Conservation (phyloP, 2,329 filamentous ascomycete genomes). For the Claviceps monticola region DNA sequence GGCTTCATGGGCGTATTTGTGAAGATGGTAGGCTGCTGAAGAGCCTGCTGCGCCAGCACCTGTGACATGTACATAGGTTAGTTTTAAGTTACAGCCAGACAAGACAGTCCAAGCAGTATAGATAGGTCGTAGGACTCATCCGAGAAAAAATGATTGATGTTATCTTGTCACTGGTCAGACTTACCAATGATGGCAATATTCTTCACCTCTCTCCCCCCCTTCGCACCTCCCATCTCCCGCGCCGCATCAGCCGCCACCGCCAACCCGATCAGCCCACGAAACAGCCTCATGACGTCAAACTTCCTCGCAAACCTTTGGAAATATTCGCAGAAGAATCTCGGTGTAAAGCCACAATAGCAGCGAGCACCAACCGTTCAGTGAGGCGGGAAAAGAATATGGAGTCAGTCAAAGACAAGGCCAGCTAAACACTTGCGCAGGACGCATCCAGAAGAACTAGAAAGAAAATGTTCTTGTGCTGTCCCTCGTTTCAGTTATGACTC, state of each 20-base stretch:
- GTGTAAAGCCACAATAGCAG: too few species aligned
- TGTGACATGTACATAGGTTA: conserved; percentile 20
- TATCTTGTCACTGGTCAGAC: conserved; percentile 1
- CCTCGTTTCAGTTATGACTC: too few species aligned
- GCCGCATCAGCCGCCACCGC: conserved; percentile 8
- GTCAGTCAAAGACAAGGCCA: too few species aligned
- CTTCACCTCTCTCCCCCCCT: conserved; percentile 11
- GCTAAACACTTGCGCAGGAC: too few species aligned
- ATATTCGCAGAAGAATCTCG: too few species aligned
- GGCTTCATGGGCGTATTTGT: conserved; percentile 51
- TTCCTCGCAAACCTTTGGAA: background rate
- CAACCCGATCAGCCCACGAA: conserved; percentile 5
- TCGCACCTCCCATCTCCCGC: conserved; percentile 4
- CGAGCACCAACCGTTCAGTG: too few species aligned
- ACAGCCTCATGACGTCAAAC: conserved; percentile 2
- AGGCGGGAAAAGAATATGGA: too few species aligned
- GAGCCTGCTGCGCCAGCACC: conserved; percentile 83
- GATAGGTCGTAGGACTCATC: too few species aligned
- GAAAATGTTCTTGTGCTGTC: too few species aligned
- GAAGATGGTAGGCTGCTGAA: conserved; percentile 72
- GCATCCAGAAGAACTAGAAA: too few species aligned
- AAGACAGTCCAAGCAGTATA: too few species aligned
- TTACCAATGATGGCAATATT: conserved; percentile 25
- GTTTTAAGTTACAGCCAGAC: background rate
- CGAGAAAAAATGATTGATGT: too few species aligned